Conservation (phyloP, 768 basidiomycete species). For the Strobilomyces dryophilus region DNA sequence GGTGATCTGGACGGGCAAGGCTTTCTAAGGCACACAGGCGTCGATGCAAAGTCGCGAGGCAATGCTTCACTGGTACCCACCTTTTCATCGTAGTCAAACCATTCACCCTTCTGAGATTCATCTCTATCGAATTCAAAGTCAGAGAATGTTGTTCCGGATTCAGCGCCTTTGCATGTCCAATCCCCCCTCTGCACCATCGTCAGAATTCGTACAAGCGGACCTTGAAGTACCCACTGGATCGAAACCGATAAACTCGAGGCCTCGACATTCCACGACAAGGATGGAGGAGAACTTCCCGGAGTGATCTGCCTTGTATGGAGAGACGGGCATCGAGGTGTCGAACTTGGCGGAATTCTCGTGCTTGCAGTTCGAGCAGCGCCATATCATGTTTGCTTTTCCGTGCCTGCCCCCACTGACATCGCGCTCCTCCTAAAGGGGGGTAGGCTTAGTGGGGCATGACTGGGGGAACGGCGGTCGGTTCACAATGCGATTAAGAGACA, state of each 20-base stretch:
- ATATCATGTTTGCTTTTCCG: slow-evolving; percentile 73
- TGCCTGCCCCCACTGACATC: slow-evolving; percentile 66
- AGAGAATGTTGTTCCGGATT: slow-evolving; percentile 50
- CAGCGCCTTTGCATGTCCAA: slow-evolving; percentile 72
- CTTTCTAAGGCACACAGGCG: slow-evolving; percentile 37
- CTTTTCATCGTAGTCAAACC: slow-evolving; percentile 93
- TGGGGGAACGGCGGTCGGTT: neutral
- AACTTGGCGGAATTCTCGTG: slow-evolving; percentile 82
- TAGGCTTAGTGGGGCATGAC: slow-evolving; percentile 1
- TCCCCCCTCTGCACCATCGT: slow-evolving; percentile 48
- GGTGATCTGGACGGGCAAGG: slow-evolving; percentile 67
- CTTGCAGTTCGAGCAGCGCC: slow-evolving; percentile 75
- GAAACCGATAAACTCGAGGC: slow-evolving; percentile 78
- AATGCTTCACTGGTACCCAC: slow-evolving; percentile 31
- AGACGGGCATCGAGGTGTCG: slow-evolving; percentile 44
- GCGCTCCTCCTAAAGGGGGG: slow-evolving; percentile 50
- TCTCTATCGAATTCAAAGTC: slow-evolving; percentile 47
- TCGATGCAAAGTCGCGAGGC: neutral
- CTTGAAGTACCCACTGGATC: slow-evolving; percentile 55
- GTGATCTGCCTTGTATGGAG: slow-evolving; percentile 58
- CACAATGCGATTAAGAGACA: slow-evolving; percentile 70
- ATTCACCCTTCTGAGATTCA: slow-evolving; percentile 38
- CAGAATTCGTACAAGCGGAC: neutral
- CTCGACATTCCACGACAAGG: slow-evolving; percentile 77
- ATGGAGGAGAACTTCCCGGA: slow-evolving; percentile 59